Percentiles rank a stretch among this genome's conserved stretches.
phyloP scores from a whole-genome alignment of 768 basidiomycete genomes.

The Kwoniella dendrophila region DNA sequence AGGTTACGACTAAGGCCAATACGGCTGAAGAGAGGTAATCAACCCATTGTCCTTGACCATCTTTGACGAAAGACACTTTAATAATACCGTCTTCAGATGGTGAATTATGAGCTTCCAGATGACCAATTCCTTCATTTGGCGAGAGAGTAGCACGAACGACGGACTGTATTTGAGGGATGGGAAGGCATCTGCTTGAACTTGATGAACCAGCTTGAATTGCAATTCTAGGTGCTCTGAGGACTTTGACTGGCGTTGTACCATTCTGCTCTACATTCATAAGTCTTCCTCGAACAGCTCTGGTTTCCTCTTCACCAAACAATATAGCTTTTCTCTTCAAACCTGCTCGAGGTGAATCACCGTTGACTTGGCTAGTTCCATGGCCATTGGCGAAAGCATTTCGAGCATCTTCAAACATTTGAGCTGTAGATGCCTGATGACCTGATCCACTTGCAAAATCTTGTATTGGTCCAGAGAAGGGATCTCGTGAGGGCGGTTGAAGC shows the following conservation, averaged over 20 bases:
- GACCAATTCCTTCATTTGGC: conserved; percentile 59
- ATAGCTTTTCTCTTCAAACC: conserved; percentile 37
- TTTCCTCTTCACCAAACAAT: conserved; percentile 23
- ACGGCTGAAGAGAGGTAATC: conserved; percentile 80
- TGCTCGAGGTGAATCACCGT: conserved; percentile 15
- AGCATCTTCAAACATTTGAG: conserved; percentile 47
- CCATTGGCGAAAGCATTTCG: conserved; percentile 36
- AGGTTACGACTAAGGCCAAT: conserved; percentile 68
- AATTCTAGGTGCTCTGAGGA: conserved; percentile 40
- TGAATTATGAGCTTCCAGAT: conserved; percentile 77
- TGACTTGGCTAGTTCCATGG: conserved; percentile 9
- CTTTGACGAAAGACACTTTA: conserved; percentile 69
- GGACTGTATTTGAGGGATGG: conserved; percentile 66
- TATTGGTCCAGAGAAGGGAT: conserved; percentile 46
- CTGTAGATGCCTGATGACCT: conserved; percentile 34
- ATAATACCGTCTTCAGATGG: conserved; percentile 64
- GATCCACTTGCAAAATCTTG: conserved; percentile 40
- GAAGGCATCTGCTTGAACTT: conserved; percentile 54
- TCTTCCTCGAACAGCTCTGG: conserved; percentile 51
- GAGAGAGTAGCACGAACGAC: conserved; percentile 66
- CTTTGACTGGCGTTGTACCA: conserved; percentile 1
- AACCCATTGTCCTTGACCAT: conserved; percentile 73
- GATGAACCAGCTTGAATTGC: conserved; percentile 36
- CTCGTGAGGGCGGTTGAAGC: conserved; percentile 14
- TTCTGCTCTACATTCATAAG: conserved; percentile 11